Evolutionary conservation across 805 yeast genomes (phyloP).

Genomic region (Diddensiella santjacobensis): DNA sequence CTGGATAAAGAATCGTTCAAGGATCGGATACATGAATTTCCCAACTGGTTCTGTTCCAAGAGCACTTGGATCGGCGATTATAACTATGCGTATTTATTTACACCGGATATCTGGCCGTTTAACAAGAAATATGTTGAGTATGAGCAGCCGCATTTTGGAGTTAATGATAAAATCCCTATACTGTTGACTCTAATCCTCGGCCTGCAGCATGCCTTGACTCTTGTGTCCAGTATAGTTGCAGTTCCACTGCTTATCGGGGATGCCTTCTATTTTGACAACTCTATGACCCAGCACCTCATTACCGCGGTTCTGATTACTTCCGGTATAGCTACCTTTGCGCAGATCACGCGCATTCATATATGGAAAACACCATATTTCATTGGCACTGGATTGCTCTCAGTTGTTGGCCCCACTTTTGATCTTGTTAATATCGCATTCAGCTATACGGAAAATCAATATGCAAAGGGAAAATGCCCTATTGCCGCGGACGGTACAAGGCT

Average conservation of each 20-base stretch:
- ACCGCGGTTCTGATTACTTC: slow-evolving; percentile 58
- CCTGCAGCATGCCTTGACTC: slow-evolving; percentile 67
- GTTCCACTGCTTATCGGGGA: slow-evolving; percentile 64
- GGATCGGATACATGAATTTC: background rate
- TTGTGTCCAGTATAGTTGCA: slow-evolving; percentile 73
- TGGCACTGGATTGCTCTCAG: slow-evolving; percentile 66
- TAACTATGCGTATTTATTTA: slow-evolving; percentile 62
- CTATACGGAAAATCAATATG: slow-evolving; percentile 67
- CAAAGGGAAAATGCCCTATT: slow-evolving; percentile 51
- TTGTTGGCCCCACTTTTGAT: slow-evolving; percentile 54
- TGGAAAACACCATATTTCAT: slow-evolving; percentile 62
- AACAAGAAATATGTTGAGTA: slow-evolving; percentile 45
- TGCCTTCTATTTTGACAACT: slow-evolving; percentile 48
- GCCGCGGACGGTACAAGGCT: slow-evolving; percentile 51
- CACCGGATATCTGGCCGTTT: slow-evolving; percentile 63
- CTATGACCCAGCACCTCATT: slow-evolving; percentile 48
- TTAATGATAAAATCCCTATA: slow-evolving; percentile 66
- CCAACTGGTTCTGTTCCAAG: background rate
- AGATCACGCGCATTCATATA: slow-evolving; percentile 66
- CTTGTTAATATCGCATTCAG: slow-evolving; percentile 61
- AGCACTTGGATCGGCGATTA: slow-evolving; percentile 56
- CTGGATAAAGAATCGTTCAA: background rate
- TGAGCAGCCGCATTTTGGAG: slow-evolving; percentile 58
- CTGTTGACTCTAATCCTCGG: slow-evolving; percentile 62
- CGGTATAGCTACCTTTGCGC: slow-evolving; percentile 57